phyloP scores from a whole-genome alignment of 2,329 filamentous ascomycete species.

The Sporothrix brunneoviolacea region DNA sequence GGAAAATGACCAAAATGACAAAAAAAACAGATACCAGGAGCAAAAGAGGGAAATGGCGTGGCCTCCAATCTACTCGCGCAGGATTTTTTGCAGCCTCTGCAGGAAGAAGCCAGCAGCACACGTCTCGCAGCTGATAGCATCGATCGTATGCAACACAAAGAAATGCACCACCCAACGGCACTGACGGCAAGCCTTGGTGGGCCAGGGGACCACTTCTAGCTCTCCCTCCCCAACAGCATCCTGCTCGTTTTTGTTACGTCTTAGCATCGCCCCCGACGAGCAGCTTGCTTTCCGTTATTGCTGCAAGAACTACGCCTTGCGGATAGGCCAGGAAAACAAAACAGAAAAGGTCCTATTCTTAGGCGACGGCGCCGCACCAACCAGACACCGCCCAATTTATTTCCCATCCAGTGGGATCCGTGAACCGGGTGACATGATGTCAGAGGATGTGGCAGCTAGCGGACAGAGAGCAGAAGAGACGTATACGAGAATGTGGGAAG shows the following conservation, averaged over 20 bases:
- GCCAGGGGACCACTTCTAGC: no score
- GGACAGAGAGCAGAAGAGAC: background rate
- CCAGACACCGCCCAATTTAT: background rate
- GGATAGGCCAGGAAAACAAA: background rate
- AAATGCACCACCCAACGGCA: no score
- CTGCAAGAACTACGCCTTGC: background rate
- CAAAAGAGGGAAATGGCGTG: background rate
- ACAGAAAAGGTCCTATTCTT: slow-evolving; percentile 1
- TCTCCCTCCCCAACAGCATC: no score
- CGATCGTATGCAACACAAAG: no score
- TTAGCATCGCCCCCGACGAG: background rate
- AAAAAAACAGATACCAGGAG: background rate
- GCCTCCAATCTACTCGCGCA: background rate
- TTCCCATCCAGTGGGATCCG: slow-evolving; percentile 5
- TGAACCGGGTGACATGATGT: slow-evolving; percentile 3
- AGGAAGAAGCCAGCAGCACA: no score
- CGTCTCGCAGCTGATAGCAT: no score
- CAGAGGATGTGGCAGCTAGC: slow-evolving; percentile 5
- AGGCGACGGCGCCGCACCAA: background rate
- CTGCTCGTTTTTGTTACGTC: background rate
- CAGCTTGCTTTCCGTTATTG: no score
- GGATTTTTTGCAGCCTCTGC: background rate
- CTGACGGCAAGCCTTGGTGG: no score
- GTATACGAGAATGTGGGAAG: background rate
- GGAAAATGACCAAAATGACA: background rate